Base-by-base conservation (phyloP, 2,329 filamentous ascomycete species). In the Colletotrichum endophyticum region DNA sequence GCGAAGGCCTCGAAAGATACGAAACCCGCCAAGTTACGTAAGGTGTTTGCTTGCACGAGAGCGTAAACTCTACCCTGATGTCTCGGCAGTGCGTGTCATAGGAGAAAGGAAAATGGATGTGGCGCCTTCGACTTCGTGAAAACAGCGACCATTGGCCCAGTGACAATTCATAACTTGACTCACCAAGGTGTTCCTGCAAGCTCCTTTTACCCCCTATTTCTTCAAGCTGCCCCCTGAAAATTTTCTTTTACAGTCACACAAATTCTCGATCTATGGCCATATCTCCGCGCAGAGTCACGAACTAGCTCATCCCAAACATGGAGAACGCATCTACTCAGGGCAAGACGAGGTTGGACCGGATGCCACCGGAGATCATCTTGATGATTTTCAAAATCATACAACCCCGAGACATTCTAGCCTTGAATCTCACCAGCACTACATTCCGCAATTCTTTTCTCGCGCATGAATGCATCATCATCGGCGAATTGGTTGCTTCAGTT, bases 61-160 rank as follows among this genome's bases (percentile, higher is more conserved):
- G 34, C 5, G 16, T 1, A 0, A 5, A 44, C 36, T 3, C 16
- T 19, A 44, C 36, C 36, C 16, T 44, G 2, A 44, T 44, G 36
- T 44, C 8, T 44, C 1, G 30, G 27, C 27, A 28, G 27, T 7
- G 1, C 11, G 36, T 44, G 36, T 39, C 7, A 39, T 39, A 0
- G 0, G 34, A 39, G 34, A 39, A 36, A 39, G 1, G 15, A 8
- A 6, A n/a, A n/a, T 19, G 8, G 16, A 44, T n/a, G 36, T 44
- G 36, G 36, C 36, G 36, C 2, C 1, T 19, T 5, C 5, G 36
- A 1, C 5, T 44, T 3, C 36, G 36, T n/a, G 2, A 44, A 0
- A 44, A 44, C 8, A 19, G 2, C 36, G 0, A 44, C 36, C 16
- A 44, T 44, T 44, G 36, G 8, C 36, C 16, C 2, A 44, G 16